These are phyloP conservation scores for Lactarius trivialis DNA, from an alignment of 768 basidiomycete genomes.

Conservation along the genomic window DNA sequence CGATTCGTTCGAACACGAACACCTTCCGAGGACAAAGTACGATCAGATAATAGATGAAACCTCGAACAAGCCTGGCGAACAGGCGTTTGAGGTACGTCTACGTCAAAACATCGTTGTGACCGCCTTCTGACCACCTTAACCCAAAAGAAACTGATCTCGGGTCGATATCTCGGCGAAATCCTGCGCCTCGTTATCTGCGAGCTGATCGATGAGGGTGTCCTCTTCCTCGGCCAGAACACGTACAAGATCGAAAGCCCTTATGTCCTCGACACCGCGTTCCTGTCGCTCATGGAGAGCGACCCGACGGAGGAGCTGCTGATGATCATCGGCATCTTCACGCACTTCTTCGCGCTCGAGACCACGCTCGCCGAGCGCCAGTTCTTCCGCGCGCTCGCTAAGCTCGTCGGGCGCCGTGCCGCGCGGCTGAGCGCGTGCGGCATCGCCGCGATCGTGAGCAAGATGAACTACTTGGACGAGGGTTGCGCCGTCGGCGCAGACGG, in stretches of 20 bases:
- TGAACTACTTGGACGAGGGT: conserved; percentile 86
- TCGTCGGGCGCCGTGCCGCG: conserved; percentile 86
- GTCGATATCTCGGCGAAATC: conserved; percentile 94
- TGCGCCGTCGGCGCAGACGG: conserved; percentile 91
- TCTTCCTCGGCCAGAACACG: conserved; percentile 97
- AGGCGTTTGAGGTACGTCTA: conserved; percentile 72
- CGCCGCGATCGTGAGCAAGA: conserved; percentile 92
- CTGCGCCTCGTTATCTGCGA: conserved; percentile 92
- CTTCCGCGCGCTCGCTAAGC: conserved; percentile 87
- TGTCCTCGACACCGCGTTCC: conserved; percentile 91
- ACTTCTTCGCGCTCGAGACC: conserved; percentile 96
- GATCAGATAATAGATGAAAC: conserved; percentile 87
- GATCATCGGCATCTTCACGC: conserved; percentile 93
- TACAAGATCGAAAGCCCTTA: conserved; percentile 96
- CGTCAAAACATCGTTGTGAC: not conserved
- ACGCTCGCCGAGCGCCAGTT: conserved; percentile 95
- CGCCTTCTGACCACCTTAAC: not conserved
- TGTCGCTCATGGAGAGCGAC: conserved; percentile 96
- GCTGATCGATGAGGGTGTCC: conserved; percentile 91
- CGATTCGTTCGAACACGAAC: conserved; percentile 91
- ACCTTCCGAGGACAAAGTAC: conserved; percentile 92
- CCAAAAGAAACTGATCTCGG: conserved; percentile 89
- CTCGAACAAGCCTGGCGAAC: conserved; percentile 95
- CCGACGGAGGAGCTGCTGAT: conserved; percentile 95
- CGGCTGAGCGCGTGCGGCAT: conserved; percentile 92